Evolutionary conservation across 108 stramenopile species (phyloP), one percentile per base, ranked within the genome.

Genomic region (Epithemia pelagica): DNA sequence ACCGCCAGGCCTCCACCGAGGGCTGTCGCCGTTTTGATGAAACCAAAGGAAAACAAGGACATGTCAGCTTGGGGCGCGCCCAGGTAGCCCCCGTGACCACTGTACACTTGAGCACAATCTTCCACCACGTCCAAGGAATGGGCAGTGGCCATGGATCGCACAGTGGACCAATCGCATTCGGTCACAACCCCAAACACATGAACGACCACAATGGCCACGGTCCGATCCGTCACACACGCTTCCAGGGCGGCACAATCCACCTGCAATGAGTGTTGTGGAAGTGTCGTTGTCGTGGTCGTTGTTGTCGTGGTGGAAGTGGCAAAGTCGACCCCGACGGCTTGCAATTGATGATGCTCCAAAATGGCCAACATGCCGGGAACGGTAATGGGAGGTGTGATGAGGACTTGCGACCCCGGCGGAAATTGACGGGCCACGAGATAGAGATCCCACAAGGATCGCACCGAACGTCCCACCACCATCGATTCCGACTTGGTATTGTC

Each of bases 61-160:
- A 86, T 52, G 52, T 90, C 72, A 22, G 86, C 75, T 52, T 66
- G 63, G 10, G 61, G 54, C 29, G 66, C 71, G 2, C 80, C 85
- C 2, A 64, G 60, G 26, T 82, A 72, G 22, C 72, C 70, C 21
- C 71, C 61, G 1, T 75, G 54, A 32, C 92, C 92, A 27, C 74
- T 74, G 65, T 83, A 93, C 58, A 83, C 86, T 65, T 93, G 83
- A n/a, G 92, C 92, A 73, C 89, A 85, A 70, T 93, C 92, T 62
- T 90, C 89, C 78, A 84, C 80, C 24, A 93, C 46, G 31, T 90
- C 87, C 29, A 90, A 15, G 10, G 37, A 10, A 60, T 78, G 70
- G 18, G 59, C 32, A 32, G 82, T 63, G 5, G 83, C 83, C 1
- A 86, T 27, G 26, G 18, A 51, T 58, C 86, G 74, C 53, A 93